These are phyloP conservation scores for Saccharomycopsis phalli DNA, from an alignment of 1,139 yeast genomes.

Conservation along the genomic window DNA sequence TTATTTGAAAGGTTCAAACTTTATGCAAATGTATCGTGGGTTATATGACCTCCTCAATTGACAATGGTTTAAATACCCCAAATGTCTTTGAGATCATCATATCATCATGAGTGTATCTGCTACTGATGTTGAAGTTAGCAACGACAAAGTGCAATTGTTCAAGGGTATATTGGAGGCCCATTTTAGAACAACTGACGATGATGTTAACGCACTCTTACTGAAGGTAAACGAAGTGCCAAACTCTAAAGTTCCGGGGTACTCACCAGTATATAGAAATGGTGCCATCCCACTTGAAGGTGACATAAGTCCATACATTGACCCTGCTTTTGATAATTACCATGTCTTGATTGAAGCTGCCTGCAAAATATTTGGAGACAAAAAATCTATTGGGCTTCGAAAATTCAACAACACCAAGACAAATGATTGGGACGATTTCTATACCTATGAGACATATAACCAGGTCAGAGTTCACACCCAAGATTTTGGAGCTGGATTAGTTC, in stretches of 20 bases:
- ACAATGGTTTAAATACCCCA: no score
- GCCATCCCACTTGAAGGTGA: conserved; percentile 30
- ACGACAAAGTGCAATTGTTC: not conserved
- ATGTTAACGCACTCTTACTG: not conserved
- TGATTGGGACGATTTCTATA: conserved; percentile 36
- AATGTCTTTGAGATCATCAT: no score
- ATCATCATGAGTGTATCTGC: no score
- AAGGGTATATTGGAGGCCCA: not conserved
- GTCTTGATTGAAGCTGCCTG: conserved; percentile 39
- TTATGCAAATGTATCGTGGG: no score
- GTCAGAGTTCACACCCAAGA: conserved; percentile 36
- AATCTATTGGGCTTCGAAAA: conserved; percentile 46
- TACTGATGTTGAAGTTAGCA: not conserved
- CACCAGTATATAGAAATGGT: conserved; percentile 40
- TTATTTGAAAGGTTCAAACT: no score
- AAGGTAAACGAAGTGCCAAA: conserved; percentile 36
- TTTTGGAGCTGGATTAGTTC: conserved; percentile 59
- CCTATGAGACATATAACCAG: conserved; percentile 38
- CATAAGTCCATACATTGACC: conserved; percentile 40
- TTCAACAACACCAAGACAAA: conserved; percentile 36
- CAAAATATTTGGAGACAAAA: conserved; percentile 30
- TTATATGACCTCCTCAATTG: no score
- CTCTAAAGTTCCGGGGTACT: conserved; percentile 37
- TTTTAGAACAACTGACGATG: not conserved
- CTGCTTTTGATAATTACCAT: conserved; percentile 41